phyloP scores from a whole-genome alignment of 257 asterid species.

The Vinca minor region DNA sequence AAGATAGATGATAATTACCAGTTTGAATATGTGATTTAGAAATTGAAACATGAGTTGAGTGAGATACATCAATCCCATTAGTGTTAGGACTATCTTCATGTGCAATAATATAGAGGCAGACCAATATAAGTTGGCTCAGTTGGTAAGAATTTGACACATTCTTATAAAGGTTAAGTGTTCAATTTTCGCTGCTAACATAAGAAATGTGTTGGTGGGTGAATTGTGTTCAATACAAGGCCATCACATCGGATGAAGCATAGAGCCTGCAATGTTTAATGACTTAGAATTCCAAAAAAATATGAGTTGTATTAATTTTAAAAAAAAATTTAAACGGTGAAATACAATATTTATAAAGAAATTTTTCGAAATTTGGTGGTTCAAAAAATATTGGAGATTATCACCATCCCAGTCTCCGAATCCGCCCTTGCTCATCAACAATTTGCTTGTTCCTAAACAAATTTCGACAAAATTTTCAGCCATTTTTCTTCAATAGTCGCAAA shows the following conservation, averaged over 20 bases:
- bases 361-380: too few species aligned
- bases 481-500: too few species aligned
- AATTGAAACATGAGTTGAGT: conserved; percentile 8
- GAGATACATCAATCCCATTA: conserved; percentile 18
- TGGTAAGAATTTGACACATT: too few species aligned
- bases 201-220: conserved; percentile 15
- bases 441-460: neutral
- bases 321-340: too few species aligned
- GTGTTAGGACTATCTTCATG: conserved; percentile 17
- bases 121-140: too few species aligned
- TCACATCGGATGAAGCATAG: conserved; percentile 13
- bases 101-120: conserved; percentile 12
- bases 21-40: conserved; percentile 12
- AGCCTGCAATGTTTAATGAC: conserved; percentile 11
- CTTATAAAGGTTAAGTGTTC: too few species aligned
- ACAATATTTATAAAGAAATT: too few species aligned
- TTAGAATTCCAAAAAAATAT: too few species aligned
- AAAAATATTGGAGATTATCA: too few species aligned
- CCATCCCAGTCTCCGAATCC: too few species aligned
- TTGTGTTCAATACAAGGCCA: conserved; percentile 10
- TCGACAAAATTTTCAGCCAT: neutral
- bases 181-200: too few species aligned
- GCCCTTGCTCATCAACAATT: neutral
- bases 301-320: too few species aligned
- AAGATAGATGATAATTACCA: conserved; percentile 1